Evolutionary conservation across 139 green algal species (phyloP), one percentile per base, ranked within the genome.

Genomic region (Chlorella sp.): DNA sequence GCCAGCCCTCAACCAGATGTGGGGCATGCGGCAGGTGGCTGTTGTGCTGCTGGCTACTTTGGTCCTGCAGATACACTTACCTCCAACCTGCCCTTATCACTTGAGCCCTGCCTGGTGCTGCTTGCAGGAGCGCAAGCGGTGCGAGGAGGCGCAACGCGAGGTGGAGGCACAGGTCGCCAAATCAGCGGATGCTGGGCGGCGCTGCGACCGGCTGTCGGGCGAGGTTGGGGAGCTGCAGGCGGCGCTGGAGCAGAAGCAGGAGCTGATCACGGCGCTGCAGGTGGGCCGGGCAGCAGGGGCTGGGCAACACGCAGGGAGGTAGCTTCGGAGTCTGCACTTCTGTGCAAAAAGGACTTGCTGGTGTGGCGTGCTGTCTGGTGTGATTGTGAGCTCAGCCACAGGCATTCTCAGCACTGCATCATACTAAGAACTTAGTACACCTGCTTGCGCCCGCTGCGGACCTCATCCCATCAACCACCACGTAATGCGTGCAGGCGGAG

Each of bases 191-290:
- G 85, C 77, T 32, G 81, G 16, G 28, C 18, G 78, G 37, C 81
- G 76, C 39, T 75, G 30, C 32, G 81, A 81, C 11, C 80, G 85
- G 0, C 28, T 81, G 37, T 78, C 60, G 32, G 88, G 60, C 26
- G 84, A 91, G 85, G 37, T 76, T 37, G 80, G 21, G 12, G 60
- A 86, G 66, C 88, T 91, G 88, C 37, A 71, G 30, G 61, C 66
- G 28, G 69, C 60, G 40, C 81, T 89, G 76, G 88, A 91, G 81
- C 84, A 91, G 81, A 91, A 89, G 77, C 81, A 89, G 76, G 85
- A 89, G 40, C 78, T 89, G 28, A 57, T 89, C 28, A 39, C 81
- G 0, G 84, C 84, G 16, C 39, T 91, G 81, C 88, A 89, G 88
- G 84, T 89, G 37, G 36, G 80, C 4, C 16, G 34, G 30, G 81